Base-by-base conservation (phyloP, 192 early-diverging fungal genomes). In the Physocladia obscura region DNA sequence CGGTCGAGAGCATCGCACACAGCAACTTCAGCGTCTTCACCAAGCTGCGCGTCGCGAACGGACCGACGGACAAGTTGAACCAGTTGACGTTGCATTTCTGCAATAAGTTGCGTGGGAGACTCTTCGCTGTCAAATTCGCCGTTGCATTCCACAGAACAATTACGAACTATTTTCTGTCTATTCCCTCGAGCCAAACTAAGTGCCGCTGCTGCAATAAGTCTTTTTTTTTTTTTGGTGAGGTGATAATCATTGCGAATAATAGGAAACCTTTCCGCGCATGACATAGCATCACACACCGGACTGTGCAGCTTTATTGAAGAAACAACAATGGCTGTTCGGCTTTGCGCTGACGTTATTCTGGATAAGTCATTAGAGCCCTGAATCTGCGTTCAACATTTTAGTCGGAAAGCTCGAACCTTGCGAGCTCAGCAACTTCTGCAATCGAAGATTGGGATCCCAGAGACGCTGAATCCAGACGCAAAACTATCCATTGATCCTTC, bases 31-130 rank as follows among this genome's bases (percentile, higher is more conserved):
- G 48, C 44, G 19, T 65, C 62, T 51, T 65, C 48, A 8, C 62
- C 62, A 13, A 65, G 49, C 4, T 30, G 31, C 19, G 62, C 24
- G 27, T 51, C 62, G 32, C 31, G 19, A 27, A 65, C 36, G 6
- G 26, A 15, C 8, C 62, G n/a, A 32, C 62, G 62, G 35, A 65
- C 52, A 6, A 65, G 49, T 32, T 65, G 62, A 32, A 65, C 49
- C 1, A 65, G 49, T 30, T 65, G 49, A 6, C 62, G 44, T 32
- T 65, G 49, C 5, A 65, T n/a, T 0, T 5, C 6, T 6, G 62
- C 49, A 32, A 65, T 19, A 31, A 65, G 29, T 3, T n/a, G 62
- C 5, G 19, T 47, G 49, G 49, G 62, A 13, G 13, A n/a, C n/a
- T n/a, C n/a, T n/a, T n/a, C n/a, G n/a, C n/a, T n/a, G n/a, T n/a